Base-by-base conservation (phyloP, 192 early-diverging fungal genomes). In the Fimicolochytrium jonesii region DNA sequence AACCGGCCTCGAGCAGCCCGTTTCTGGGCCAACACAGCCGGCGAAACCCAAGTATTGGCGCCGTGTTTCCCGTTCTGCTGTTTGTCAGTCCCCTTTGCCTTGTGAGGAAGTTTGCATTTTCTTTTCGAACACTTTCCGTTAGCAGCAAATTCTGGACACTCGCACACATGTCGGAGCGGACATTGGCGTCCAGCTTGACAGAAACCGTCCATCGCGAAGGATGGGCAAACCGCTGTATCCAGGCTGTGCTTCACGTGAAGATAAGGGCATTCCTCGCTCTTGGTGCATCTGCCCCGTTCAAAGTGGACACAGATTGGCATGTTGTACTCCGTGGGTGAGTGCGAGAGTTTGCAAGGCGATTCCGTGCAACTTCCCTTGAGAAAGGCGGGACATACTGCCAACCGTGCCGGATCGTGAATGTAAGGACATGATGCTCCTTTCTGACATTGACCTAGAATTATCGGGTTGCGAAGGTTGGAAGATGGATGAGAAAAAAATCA, bases 231-330 rank as follows among this genome's bases (percentile, higher is more conserved):
- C 33, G 61, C 35, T 13, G 60, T 56, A n/a, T 56, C 56, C 6
- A 29, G 51, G 43, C 39, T 36, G 25, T 58, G 39, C 53, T 70
- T 70, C 9, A 70, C 68, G 36, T 70, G 68, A 10, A 63, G 49
- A 39, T 70, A 70, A 4, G 35, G 54, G 42, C 68, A 70, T n/a
- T 34, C 28, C 36, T 57, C 68, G n/a, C n/a, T n/a, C 31, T 70
- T 70, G 31, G 17, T 30, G 50, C 68, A 70, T 10, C 61, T 13
- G 11, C 53, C 51, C 9, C 61, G 60, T 26, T 57, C 55, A 56
- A 70, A 70, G 30, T 70, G 61, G 17, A 64, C n/a, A 50, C 68
- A 70, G 13, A 54, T 31, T 3, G 68, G 54, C 68, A 64, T 64
- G 28, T 63, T 70, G 15, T 60, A n/a, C 31, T 56, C 43, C 18